These are phyloP conservation scores for Cordyceps pruinosa DNA, from an alignment of 2,329 filamentous ascomycete species.

Conservation along the genomic window DNA sequence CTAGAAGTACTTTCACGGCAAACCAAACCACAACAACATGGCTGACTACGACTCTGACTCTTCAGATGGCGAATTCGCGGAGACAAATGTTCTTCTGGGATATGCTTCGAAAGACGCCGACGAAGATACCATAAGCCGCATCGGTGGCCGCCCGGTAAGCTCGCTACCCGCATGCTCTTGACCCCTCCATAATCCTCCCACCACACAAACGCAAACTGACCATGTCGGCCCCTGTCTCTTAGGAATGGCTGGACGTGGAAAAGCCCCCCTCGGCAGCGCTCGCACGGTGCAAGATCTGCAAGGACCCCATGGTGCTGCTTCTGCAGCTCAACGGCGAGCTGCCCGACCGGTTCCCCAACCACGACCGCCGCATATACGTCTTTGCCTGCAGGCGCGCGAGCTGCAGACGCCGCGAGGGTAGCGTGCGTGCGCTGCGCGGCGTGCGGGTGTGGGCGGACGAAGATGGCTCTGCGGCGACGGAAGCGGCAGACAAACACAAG, in stretches of 20 bases:
- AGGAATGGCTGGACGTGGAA: conserved; percentile 79
- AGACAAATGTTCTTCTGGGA: conserved; percentile 83
- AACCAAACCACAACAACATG: conserved; percentile 41
- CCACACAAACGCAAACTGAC: background rate
- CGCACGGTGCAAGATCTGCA: conserved; percentile 83
- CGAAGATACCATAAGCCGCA: conserved; percentile 77
- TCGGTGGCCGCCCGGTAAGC: conserved; percentile 81
- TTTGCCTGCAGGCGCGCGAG: conserved; percentile 72
- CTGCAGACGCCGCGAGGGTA: conserved; percentile 77
- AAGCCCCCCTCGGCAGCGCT: conserved; percentile 67
- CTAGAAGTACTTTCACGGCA: conserved; percentile 5
- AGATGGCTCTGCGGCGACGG: conserved; percentile 21
- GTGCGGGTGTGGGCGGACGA: conserved; percentile 48
- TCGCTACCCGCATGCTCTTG: background rate
- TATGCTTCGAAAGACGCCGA: conserved; percentile 76
- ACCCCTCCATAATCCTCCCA: conserved; percentile 5
- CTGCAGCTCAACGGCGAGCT: conserved; percentile 89
- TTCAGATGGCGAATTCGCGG: conserved; percentile 61
- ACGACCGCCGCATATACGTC: conserved; percentile 83
- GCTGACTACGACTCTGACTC: conserved; percentile 83
- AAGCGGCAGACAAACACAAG: conserved; percentile 24
- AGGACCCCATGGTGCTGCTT: conserved; percentile 72
- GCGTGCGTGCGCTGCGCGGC: conserved; percentile 67
- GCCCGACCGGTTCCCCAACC: conserved; percentile 75
- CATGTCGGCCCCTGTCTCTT: background rate